Percentiles rank a stretch among this genome's conserved stretches.
Conservation (phyloP, 257 asterid genomes). For the Salvia rosmarinus region DNA sequence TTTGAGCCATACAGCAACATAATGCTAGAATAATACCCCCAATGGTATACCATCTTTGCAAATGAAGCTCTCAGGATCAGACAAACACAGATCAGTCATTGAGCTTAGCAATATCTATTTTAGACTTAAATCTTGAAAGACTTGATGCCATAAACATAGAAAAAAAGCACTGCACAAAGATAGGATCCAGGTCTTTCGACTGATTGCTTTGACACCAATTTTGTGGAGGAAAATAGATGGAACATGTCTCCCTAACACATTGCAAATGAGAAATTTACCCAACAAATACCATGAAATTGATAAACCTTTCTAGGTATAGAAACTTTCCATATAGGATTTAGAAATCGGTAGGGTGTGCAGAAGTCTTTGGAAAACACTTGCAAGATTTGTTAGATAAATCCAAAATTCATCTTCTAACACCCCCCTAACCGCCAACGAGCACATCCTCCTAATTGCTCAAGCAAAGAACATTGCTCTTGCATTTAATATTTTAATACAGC, state of each 20-base stretch:
- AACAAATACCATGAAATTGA: not conserved
- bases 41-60: not conserved
- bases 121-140: not conserved
- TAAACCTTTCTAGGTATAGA: not conserved
- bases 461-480: not conserved
- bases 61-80: not conserved
- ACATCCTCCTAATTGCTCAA: not conserved
- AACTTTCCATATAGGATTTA: not conserved
- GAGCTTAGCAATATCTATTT: not conserved
- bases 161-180: not conserved
- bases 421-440: not conserved
- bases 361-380: not conserved
- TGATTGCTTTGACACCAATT: not conserved
- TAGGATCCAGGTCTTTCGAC: not conserved
- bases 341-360: not conserved
- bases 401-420: not conserved
- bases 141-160: not conserved
- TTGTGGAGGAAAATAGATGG: not conserved
- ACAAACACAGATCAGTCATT: not conserved
- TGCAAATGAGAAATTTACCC: not conserved
- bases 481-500: not conserved
- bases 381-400: not conserved
- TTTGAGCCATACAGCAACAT: not conserved
- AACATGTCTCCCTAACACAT: not conserved
- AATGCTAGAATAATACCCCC: not conserved